A percentile compares a stretch with the other conserved stretches of the same genome.
phyloP scores from a whole-genome alignment of 2,329 filamentous ascomycete species.

The Claviceps sorghi region DNA sequence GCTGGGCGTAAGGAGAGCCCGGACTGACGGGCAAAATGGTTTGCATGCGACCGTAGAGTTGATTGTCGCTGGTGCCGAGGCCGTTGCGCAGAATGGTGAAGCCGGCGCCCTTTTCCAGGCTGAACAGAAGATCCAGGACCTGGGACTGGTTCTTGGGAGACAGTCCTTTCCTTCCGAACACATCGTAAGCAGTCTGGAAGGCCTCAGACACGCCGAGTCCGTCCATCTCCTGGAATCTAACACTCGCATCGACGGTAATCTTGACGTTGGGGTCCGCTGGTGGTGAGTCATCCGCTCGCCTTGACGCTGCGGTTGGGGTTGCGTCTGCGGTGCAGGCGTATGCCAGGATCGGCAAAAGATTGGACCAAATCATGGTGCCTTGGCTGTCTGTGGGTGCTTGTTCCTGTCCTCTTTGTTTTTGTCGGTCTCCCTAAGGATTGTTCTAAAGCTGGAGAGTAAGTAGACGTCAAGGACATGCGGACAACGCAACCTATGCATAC shows the following conservation, averaged over 20 bases:
- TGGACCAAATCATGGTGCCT: not conserved
- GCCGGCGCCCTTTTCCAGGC: not conserved
- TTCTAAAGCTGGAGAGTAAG: not conserved
- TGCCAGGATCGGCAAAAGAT: not conserved
- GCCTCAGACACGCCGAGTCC: not conserved
- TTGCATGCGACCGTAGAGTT: not conserved
- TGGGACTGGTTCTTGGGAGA: not conserved
- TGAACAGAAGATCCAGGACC: not conserved
- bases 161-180: not conserved
- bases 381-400: not conserved
- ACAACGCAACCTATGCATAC: too few relatives aligned
- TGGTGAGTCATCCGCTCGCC: too few relatives aligned
- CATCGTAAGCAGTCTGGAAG: not conserved
- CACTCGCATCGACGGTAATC: not conserved
- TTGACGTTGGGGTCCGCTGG: not conserved
- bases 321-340: not conserved
- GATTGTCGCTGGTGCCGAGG: not conserved
- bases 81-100: slow-evolving; percentile 1
- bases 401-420: not conserved
- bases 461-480: too few relatives aligned
- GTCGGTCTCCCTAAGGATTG: too few relatives aligned
- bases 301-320: not conserved
- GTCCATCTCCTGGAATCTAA: not conserved
- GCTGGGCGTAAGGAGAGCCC: not conserved
- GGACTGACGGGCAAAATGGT: not conserved